Base-by-base conservation (phyloP, 345 rosid species). In the Leavenworthia alabamica region DNA sequence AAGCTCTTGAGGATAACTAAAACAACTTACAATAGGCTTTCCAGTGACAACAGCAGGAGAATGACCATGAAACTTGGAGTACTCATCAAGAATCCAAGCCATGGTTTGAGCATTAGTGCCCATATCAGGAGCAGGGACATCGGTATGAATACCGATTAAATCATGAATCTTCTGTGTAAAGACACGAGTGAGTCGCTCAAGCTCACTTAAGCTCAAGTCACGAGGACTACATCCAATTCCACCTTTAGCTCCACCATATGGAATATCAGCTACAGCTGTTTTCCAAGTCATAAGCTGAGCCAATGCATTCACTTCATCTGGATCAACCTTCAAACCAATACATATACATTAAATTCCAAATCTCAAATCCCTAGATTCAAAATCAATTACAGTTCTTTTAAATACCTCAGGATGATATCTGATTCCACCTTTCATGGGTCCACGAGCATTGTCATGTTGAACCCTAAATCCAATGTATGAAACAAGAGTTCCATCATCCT, bases 371-470 rank as follows among this genome's bases (percentile, higher is more conserved):
- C n/a, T n/a, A n/a, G n/a, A n/a, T n/a, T n/a, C n/a, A n/a, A n/a
- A n/a, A n/a, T n/a, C n/a, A n/a, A n/a, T n/a, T n/a, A n/a, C n/a
- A n/a, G n/a, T n/a, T n/a, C n/a, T n/a, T n/a, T n/a, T n/a, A n/a
- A n/a, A n/a, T n/a, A n/a, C n/a, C 99, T 94, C 97, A 36, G 86
- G 99, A 75, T 94, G 99, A 66, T 84, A 94, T 86, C 99, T 83
- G 82, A 94, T 94, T 26, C 99, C 99, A 27, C 99, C 97, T 72
- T 94, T 94, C 99, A 94, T 94, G 75, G 97, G 97, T 9, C 99
- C 99, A 49, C 99, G 96, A 46, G 99, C 77, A 78, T 94, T 90
- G 68, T 94, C 99, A 61, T 94, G 96, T 50, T 94, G 99, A 17
- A 94, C 95, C 78, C 99, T 84, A 57, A 94, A 94, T 58, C 99